phyloP scores from a whole-genome alignment of 345 rosid species.

The Atalantia buxifolia region DNA sequence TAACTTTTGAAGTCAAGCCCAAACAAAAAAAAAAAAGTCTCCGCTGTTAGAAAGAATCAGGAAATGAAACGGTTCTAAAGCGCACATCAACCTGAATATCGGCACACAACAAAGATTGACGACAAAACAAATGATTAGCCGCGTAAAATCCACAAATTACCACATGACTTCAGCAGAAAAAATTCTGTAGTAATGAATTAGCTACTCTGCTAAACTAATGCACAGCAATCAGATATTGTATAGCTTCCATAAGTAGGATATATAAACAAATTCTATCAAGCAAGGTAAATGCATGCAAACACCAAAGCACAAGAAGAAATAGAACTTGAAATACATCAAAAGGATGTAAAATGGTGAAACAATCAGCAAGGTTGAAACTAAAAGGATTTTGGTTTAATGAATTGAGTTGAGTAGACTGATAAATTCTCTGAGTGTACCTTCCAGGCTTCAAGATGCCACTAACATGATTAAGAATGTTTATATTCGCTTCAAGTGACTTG shows the following conservation, averaged over 20 bases:
- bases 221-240: neutral
- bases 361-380: neutral
- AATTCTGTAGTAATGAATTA: too few species aligned
- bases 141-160: too few species aligned
- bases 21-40: neutral
- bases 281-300: neutral
- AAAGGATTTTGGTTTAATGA: neutral
- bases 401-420: too few species aligned
- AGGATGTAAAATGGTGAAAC: too few species aligned
- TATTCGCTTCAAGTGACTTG: constrained; percentile 39
- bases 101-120: too few species aligned
- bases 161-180: too few species aligned
- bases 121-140: too few species aligned
- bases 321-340: too few species aligned
- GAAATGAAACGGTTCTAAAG: too few species aligned
- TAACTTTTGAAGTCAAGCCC: neutral
- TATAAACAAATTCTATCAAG: neutral
- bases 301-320: too few species aligned
- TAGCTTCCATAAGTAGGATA: too few species aligned
- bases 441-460: constrained; percentile 61
- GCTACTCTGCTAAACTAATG: neutral
- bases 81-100: too few species aligned
- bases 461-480: constrained; percentile 48
- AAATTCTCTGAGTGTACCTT: constrained; percentile 36
- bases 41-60: neutral